Conservation (phyloP, 2,329 filamentous ascomycete species). For the Arthrobotrys sinensis region DNA sequence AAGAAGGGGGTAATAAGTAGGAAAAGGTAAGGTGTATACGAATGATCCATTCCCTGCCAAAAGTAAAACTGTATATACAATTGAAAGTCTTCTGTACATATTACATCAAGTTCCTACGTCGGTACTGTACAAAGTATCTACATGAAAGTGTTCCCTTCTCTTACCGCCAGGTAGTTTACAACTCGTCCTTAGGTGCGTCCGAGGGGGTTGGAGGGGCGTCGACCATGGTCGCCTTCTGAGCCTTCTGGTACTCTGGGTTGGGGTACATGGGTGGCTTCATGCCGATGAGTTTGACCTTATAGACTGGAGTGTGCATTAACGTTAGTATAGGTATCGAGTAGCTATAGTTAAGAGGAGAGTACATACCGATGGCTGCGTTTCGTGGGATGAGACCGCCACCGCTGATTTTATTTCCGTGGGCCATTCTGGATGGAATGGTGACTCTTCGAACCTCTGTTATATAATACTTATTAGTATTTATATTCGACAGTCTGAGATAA, state of each 20-base stretch:
- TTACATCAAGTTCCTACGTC: constrained; percentile 21
- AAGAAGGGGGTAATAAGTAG: neutral
- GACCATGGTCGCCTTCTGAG: neutral
- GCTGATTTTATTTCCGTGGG: constrained; percentile 27
- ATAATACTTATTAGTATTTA: neutral
- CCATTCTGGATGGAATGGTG: constrained; percentile 45
- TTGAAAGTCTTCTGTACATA: constrained; percentile 43
- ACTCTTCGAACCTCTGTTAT: constrained; percentile 45
- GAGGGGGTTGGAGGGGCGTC: neutral
- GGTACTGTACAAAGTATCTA: constrained; percentile 28
- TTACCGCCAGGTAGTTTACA: neutral
- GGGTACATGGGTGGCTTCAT: constrained; percentile 36
- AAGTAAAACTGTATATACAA: constrained; percentile 49
- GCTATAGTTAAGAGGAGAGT: neutral
- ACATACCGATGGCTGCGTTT: constrained; percentile 41
- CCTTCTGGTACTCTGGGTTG: constrained; percentile 26
- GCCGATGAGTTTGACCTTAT: constrained; percentile 39
- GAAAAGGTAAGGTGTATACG: neutral
- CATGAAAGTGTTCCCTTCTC: constrained; percentile 5
- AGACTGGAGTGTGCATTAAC: constrained; percentile 22
- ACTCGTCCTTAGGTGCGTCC: constrained; percentile 9
- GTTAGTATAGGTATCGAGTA: neutral
- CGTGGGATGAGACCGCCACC: constrained; percentile 49
- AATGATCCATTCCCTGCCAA: neutral
- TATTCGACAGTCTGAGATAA: neutral